Evolutionary conservation across 208 protist species (phyloP), one percentile per base, ranked within the genome.

Genomic region (Trypanosoma caninum): DNA sequence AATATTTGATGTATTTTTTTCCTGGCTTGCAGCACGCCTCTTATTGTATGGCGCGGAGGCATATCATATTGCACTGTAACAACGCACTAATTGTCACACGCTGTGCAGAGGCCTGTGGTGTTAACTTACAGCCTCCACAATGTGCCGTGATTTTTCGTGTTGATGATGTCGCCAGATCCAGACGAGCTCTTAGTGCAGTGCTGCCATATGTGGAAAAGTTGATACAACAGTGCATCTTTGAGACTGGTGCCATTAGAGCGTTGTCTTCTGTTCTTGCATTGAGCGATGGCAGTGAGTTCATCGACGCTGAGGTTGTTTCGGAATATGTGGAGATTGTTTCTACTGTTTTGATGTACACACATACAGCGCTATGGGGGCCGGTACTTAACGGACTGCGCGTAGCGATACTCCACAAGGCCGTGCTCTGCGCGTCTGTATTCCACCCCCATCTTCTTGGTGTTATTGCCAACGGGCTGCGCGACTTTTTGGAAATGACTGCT

Each of bases 311-410:
- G 13, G 9, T 74, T 38, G 59, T 76, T 2, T 59, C 34, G 10
- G 74, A 66, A 16, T 91, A 80, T 37, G 70, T 85, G 5, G 78
- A 91, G 11, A 62, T 79, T 11, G 46, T 89, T 6, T 62, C 54
- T 4, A 51, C 69, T 51, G 63, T 62, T 14, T 65, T 95, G 0
- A 34, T 78, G 42, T 41, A 73, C 50, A 86, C 59, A 18, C 76
- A 74, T 11, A 28, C 65, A 33, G 48, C 56, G 33, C 44, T 84
- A 18, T 91, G 89, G 84, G 85, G 82, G 6, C 82, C 85, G 0
- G 45, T 91, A 9, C 77, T 95, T 28, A 84, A 93, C 59, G 65
- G 59, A 14, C 64, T 91, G 27, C 85, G 89, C 40, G 58, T 90
- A 2, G 84, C 76, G 0, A 33, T 93, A 2, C 70, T 95, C 11